Base-by-base conservation (phyloP, 2,329 filamentous ascomycete species). In the Pseudogymnoascus sp. region DNA sequence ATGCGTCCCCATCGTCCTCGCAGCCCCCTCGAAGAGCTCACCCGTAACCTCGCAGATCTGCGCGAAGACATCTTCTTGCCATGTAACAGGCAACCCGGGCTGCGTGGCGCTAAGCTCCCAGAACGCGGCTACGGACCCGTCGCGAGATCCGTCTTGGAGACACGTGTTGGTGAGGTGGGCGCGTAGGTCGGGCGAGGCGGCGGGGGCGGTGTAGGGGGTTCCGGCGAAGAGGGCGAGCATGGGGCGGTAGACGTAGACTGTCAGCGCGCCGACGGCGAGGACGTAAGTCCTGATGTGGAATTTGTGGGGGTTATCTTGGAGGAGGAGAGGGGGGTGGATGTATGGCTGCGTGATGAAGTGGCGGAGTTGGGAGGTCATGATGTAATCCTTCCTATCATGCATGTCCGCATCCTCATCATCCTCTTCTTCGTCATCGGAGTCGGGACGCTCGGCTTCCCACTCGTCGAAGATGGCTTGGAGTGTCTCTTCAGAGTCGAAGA, bases 271-370 rank as follows among this genome's bases (percentile, higher is more conserved):
- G 1, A 87, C 80, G 61, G 91, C 90, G 64, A 96, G 82, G 23
- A 96, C 90, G 75, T 99, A 99, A 1, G 89, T 91, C 50, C 94
- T 83, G 71, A 99, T 91, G 77, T 99, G 94, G 77, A 97, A 99
- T 76, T 99, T 99, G 67, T 89, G 84, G 65, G 81, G 79, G 31
- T 82, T 82, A 28, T 79, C 81, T 2, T 79, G 80, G 14, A 93
- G 78, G 11, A 97, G 82, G 3, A 97, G 83, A 0, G 93, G 92
- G 1, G 89, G 90, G 74, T 96, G 84, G 70, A 99, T 93, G 75
- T 99, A 99, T 0, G 91, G 91, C 75, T 99, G 94, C 4, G 89
- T 92, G 70, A 97, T 86, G 77, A 99, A 99, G 77, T 99, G 93
- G 64, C 94, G 89, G 60, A 99, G 86, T 72, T 97, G 92, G 0